phyloP scores from a whole-genome alignment of 768 basidiomycete genomes.

The Heimioporus sp. region DNA sequence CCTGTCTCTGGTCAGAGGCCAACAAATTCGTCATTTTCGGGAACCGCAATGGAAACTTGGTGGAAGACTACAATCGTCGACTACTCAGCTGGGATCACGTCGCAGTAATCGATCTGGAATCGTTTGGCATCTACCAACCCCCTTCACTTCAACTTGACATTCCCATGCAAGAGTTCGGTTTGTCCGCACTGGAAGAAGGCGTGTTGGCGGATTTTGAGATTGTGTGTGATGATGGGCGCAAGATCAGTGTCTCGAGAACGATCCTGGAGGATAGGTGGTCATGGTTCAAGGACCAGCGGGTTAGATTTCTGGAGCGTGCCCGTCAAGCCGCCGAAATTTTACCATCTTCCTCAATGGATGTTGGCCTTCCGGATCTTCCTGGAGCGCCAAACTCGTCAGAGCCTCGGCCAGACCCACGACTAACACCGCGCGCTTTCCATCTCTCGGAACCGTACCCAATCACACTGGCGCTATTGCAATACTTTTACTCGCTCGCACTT shows the following conservation, averaged over 20 bases:
- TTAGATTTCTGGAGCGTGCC: constrained; percentile 57
- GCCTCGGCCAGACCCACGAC: constrained; percentile 68
- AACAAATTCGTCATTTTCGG: constrained; percentile 92
- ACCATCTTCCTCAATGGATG: constrained; percentile 59
- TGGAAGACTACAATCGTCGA: constrained; percentile 90
- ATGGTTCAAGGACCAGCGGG: constrained; percentile 83
- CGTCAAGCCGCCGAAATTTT: constrained; percentile 53
- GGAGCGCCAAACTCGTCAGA: constrained; percentile 48
- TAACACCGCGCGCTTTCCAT: constrained; percentile 75
- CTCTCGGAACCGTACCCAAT: constrained; percentile 91
- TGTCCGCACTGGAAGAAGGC: constrained; percentile 79
- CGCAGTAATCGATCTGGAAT: constrained; percentile 86
- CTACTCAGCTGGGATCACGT: constrained; percentile 91
- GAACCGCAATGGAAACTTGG: constrained; percentile 81
- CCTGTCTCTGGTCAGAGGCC: constrained; percentile 79
- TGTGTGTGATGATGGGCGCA: constrained; percentile 86
- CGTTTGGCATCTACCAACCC: constrained; percentile 94
- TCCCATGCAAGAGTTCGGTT: constrained; percentile 79
- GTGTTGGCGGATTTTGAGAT: constrained; percentile 90
- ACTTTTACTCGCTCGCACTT: constrained; percentile 86
- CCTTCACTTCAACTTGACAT: constrained; percentile 64
- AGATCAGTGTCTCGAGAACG: constrained; percentile 77
- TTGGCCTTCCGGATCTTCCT: constrained; percentile 60
- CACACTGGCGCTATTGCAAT: constrained; percentile 86
- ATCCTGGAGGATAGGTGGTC: constrained; percentile 91